These are phyloP conservation scores for Candida morakotiae DNA, from an alignment of 805 yeast genomes.

Conservation along the genomic window DNA sequence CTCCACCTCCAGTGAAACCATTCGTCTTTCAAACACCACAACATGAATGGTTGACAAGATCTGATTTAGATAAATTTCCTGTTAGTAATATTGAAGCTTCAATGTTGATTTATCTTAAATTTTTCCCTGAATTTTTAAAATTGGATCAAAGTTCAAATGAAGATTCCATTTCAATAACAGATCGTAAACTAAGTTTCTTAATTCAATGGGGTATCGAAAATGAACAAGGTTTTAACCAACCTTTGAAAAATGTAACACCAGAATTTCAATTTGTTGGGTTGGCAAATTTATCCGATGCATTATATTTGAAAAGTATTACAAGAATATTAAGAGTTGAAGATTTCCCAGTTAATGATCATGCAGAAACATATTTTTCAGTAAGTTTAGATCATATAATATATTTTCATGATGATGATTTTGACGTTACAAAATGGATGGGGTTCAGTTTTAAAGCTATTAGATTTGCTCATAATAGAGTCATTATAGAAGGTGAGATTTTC, in stretches of 20 bases:
- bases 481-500: constrained; percentile 58
- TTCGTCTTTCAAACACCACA: constrained; percentile 31
- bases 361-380: constrained; percentile 43
- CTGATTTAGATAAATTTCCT: constrained; percentile 12
- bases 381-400: constrained; percentile 66
- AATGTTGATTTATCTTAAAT: constrained; percentile 19
- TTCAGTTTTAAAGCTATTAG: constrained; percentile 46
- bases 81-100: constrained; percentile 12
- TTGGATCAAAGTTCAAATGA: constrained; percentile 21
- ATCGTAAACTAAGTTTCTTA: constrained; percentile 23
- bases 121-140: constrained; percentile 32
- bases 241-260: constrained; percentile 12
- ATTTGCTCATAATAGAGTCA: constrained; percentile 48
- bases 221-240: constrained; percentile 11
- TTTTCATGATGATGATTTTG: constrained; percentile 54
- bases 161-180: constrained; percentile 18
- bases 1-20: constrained; percentile 24
- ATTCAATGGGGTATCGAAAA: constrained; percentile 23
- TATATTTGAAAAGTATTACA: constrained; percentile 48
- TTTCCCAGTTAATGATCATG: constrained; percentile 14
- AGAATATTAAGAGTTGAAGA: constrained; percentile 41
- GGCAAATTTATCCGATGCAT: constrained; percentile 57
- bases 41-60: constrained; percentile 27
- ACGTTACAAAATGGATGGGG: constrained; percentile 48
- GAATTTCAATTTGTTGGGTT: constrained; percentile 48